Base-by-base conservation (phyloP, 1,139 yeast species). In the Pichiaceae sp. region DNA sequence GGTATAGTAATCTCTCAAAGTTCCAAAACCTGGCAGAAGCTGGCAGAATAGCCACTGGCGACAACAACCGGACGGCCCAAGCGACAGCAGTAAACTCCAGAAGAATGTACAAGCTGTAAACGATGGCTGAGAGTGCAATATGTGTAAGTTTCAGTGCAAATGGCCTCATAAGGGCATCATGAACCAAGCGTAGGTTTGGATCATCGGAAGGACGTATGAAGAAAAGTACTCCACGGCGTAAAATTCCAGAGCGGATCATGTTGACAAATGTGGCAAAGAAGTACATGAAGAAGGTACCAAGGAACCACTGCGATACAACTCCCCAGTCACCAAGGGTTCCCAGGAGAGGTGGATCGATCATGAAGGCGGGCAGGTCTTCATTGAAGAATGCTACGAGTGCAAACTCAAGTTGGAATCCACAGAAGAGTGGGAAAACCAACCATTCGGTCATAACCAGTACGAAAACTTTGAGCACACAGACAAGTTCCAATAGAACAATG, bases 161-260 rank as follows among this genome's bases (percentile, higher is more conserved):
- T 1, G 95, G 85, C 45, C 83, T 77, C 38, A 82, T 80, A 42
- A 91, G 62, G 1, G 95, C 93, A 54, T 89, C 96, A 47, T 86
- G 91, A 33, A 91, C 72, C n/a, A 93, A 73, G 44, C 91, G 75
- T 31, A 87, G 79, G 48, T 86, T 82, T 23, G 95, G 96, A 54
- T 91, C 96, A 48, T 89, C 96, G 2, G 96, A 96, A 24, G 95
- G 87, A 45, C 96, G 70, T 40, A 93, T 84, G 60, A 93, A 91
- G 58, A 77, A 91, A 32, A 91, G 64, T 3, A 86, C 95, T 5
- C 98, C 99, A 0, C 85, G 80, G 38, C 99, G 73, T 46, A 91
- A 70, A 31, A 87, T 78, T 39, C 66, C 62, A 31, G 71, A 64
- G 44, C 98, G 69, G 26, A 81, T 70, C 86, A 87, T 80, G 4